A percentile compares a stretch with the other conserved stretches of the same genome.
These are phyloP conservation scores for Ophiostoma triangulosporum DNA, from an alignment of 2,329 filamentous ascomycete species.

Conservation along the genomic window DNA sequence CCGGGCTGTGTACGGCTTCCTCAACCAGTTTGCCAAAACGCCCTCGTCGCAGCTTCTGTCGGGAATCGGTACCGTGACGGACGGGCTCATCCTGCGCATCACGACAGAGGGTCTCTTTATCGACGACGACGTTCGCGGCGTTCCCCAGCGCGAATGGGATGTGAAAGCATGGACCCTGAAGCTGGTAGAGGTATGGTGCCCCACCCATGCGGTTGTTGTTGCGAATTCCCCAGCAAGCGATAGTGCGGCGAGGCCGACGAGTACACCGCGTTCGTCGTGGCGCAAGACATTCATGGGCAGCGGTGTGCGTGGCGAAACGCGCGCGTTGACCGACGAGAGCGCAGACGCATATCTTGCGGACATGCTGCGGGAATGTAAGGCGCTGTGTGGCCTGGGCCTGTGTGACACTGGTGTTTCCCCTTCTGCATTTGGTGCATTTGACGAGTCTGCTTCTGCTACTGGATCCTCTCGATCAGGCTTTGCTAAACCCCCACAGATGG, in stretches of 20 bases:
- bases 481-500: slow-evolving; percentile 25
- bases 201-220: slow-evolving; percentile 44
- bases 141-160: slow-evolving; percentile 96
- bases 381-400: slow-evolving; percentile 44
- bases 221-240: slow-evolving; percentile 23
- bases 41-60: slow-evolving; percentile 83
- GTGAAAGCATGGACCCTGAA: slow-evolving; percentile 97
- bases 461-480: slow-evolving; percentile 23
- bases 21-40: slow-evolving; percentile 76
- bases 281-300: slow-evolving; percentile 25
- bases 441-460: slow-evolving; percentile 14
- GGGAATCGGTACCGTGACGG: slow-evolving; percentile 72
- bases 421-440: slow-evolving; percentile 13
- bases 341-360: slow-evolving; percentile 51
- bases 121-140: slow-evolving; percentile 82
- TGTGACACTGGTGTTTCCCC: slow-evolving; percentile 27
- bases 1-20: slow-evolving; percentile 83
- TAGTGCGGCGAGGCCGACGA: slow-evolving; percentile 25
- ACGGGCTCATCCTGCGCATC: slow-evolving; percentile 83
- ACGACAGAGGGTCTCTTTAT: slow-evolving; percentile 93
- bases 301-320: slow-evolving; percentile 32
- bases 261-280: slow-evolving; percentile 31
- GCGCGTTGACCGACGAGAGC: slow-evolving; percentile 46
- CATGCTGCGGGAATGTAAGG: slow-evolving; percentile 51
- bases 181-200: slow-evolving; percentile 76